These are phyloP conservation scores for Pythium chondricola DNA, from an alignment of 352 stramenopile genomes.

Conservation along the genomic window DNA sequence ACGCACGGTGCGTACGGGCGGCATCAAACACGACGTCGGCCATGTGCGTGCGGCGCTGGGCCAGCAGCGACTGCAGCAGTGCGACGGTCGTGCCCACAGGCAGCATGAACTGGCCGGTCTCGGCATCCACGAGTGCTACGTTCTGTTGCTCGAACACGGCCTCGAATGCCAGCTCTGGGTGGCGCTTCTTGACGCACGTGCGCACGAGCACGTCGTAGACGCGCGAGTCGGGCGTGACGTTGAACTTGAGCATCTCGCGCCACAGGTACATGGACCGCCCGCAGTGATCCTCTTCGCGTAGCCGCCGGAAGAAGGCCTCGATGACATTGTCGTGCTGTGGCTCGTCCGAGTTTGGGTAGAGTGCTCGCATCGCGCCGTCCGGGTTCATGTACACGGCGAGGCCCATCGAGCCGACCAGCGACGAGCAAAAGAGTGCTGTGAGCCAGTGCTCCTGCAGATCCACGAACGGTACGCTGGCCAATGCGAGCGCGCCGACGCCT, in stretches of 20 bases:
- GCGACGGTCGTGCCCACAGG: slow-evolving; percentile 45
- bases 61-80: slow-evolving; percentile 66
- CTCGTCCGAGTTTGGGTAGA: slow-evolving; percentile 79
- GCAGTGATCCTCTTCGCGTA: slow-evolving; percentile 82
- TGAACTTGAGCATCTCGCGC: slow-evolving; percentile 77
- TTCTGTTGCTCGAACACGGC: slow-evolving; percentile 56
- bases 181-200: slow-evolving; percentile 78
- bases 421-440: slow-evolving; percentile 67
- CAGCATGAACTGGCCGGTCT: slow-evolving; percentile 56
- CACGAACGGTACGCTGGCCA: slow-evolving; percentile 57
- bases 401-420: slow-evolving; percentile 73
- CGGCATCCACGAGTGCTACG: slow-evolving; percentile 36
- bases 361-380: slow-evolving; percentile 64
- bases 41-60: slow-evolving; percentile 58
- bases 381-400: slow-evolving; percentile 83
- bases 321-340: slow-evolving; percentile 58
- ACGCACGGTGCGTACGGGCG: slow-evolving; percentile 40
- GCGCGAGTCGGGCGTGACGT: slow-evolving; percentile 52
- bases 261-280: slow-evolving; percentile 81
- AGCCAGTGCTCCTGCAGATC: slow-evolving; percentile 71
- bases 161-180: slow-evolving; percentile 73
- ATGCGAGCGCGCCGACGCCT: slow-evolving; percentile 48
- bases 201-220: slow-evolving; percentile 79
- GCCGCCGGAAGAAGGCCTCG: slow-evolving; percentile 74
- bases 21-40: slow-evolving; percentile 57